Evolutionary conservation across 2,329 filamentous ascomycete species (phyloP).

Genomic region (Fusarium scirpi): DNA sequence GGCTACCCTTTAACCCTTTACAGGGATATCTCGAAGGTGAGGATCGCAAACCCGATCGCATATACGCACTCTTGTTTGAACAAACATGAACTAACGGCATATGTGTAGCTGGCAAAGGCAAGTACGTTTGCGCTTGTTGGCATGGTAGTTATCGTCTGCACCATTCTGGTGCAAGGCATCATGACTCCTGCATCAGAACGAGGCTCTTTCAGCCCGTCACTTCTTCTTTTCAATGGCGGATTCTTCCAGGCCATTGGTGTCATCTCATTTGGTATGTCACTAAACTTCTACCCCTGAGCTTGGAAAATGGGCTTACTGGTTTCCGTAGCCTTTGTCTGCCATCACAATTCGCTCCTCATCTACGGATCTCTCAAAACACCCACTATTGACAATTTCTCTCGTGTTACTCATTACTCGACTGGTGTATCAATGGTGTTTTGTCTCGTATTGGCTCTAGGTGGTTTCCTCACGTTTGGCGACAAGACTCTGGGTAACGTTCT

Average conservation of each 20-base stretch:
- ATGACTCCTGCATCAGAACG: conserved; percentile 77
- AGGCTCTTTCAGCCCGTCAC: conserved; percentile 76
- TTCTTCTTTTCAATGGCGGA: conserved; percentile 84
- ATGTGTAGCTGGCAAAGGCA: conserved; percentile 85
- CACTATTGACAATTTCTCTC: conserved; percentile 93
- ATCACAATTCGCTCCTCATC: conserved; percentile 97
- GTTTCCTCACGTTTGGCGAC: conserved; percentile 94
- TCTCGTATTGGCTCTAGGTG: conserved; percentile 85
- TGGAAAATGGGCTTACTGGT: neutral
- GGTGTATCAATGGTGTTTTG: conserved; percentile 92
- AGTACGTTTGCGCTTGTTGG: conserved; percentile 92
- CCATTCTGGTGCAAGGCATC: conserved; percentile 86
- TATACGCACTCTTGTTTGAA: neutral
- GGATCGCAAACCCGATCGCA: conserved; percentile 31
- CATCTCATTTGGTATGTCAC: conserved; percentile 87
- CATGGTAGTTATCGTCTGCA: conserved; percentile 90
- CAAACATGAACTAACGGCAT: conserved; percentile 23
- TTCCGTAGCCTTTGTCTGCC: conserved; percentile 70
- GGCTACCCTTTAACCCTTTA: conserved; percentile 95
- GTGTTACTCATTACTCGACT: conserved; percentile 94
- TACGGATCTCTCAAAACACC: conserved; percentile 95
- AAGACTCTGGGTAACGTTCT: conserved; percentile 94
- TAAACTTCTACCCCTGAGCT: neutral
- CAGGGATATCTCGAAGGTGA: conserved; percentile 94
- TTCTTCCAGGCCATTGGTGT: conserved; percentile 97